These are phyloP conservation scores for Colletotrichum sp. DNA, from an alignment of 2,329 filamentous ascomycete genomes.

Conservation along the genomic window DNA sequence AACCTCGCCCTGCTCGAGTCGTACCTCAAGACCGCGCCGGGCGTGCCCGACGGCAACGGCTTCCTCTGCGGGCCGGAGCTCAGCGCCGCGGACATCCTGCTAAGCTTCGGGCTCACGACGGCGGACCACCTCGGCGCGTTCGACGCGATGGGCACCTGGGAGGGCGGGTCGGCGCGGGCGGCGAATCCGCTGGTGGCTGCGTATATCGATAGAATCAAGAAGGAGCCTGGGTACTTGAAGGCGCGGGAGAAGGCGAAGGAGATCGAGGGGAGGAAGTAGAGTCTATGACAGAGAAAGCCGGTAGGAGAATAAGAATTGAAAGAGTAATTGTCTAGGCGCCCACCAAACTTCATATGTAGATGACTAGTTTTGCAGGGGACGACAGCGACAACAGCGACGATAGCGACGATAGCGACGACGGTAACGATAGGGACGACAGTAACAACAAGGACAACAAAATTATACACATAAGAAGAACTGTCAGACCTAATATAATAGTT, in stretches of 20 bases:
- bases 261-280: slow-evolving; percentile 42
- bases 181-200: slow-evolving; percentile 49
- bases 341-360: no score
- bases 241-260: slow-evolving; percentile 54
- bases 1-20: slow-evolving; percentile 55
- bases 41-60: slow-evolving; percentile 31
- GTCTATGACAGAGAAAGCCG: no score
- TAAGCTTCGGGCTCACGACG: slow-evolving; percentile 57
- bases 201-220: slow-evolving; percentile 51
- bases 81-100: slow-evolving; percentile 57
- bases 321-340: fast-evolving
- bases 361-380: neutral
- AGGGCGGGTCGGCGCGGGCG: slow-evolving; percentile 40
- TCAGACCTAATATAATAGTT: no score
- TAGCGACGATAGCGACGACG: no score
- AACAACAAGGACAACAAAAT: no score
- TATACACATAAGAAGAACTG: no score
- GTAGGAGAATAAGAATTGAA: neutral
- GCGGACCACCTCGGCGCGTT: slow-evolving; percentile 38
- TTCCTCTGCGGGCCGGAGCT: slow-evolving; percentile 57
- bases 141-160: slow-evolving; percentile 45
- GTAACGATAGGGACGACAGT: no score
- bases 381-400: no score
- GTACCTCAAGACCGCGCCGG: slow-evolving; percentile 49
- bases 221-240: slow-evolving; percentile 51